Conservation (phyloP, 1,284 basidiomycete genomes). For the Ustilago bromivora region DNA sequence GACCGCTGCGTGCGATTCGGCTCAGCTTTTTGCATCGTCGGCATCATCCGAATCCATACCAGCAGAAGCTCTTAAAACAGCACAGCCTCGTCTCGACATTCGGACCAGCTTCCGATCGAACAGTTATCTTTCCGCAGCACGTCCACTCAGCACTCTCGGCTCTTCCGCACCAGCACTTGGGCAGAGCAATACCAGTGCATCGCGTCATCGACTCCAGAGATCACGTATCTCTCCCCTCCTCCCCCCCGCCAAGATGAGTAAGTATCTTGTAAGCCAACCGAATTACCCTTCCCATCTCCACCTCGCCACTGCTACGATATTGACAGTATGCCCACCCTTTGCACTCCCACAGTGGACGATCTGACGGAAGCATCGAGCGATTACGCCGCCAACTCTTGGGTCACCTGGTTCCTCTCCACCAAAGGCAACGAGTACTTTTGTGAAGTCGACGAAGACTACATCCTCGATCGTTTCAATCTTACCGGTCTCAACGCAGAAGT, state of each 20-base stretch:
- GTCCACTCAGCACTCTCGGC: too few relatives aligned
- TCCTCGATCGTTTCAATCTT: slow-evolving; percentile 96
- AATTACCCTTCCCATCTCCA: too few relatives aligned
- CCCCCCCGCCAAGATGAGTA: slow-evolving; percentile 15
- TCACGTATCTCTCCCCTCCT: neutral
- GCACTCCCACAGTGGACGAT: slow-evolving; percentile 77
- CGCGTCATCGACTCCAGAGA: neutral
- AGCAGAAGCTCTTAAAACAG: neutral
- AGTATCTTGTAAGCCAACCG: neutral
- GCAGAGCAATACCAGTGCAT: neutral
- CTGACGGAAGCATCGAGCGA: slow-evolving; percentile 86
- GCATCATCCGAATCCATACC: neutral
- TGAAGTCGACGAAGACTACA: slow-evolving; percentile 99
- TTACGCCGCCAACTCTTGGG: slow-evolving; percentile 85
- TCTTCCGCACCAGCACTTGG: neutral
- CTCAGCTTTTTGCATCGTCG: neutral
- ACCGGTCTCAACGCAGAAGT: slow-evolving; percentile 97
- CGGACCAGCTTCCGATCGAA: neutral
- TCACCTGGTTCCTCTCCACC: slow-evolving; percentile 98
- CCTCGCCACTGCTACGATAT: too few relatives aligned
- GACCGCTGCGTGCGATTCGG: neutral
- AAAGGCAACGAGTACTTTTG: slow-evolving; percentile 92
- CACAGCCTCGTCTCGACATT: too few relatives aligned
- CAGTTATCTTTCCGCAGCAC: too few relatives aligned
- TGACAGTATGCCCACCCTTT: neutral